phyloP scores from a whole-genome alignment of 2,329 filamentous ascomycete genomes.

The Aspergillus sp. region DNA sequence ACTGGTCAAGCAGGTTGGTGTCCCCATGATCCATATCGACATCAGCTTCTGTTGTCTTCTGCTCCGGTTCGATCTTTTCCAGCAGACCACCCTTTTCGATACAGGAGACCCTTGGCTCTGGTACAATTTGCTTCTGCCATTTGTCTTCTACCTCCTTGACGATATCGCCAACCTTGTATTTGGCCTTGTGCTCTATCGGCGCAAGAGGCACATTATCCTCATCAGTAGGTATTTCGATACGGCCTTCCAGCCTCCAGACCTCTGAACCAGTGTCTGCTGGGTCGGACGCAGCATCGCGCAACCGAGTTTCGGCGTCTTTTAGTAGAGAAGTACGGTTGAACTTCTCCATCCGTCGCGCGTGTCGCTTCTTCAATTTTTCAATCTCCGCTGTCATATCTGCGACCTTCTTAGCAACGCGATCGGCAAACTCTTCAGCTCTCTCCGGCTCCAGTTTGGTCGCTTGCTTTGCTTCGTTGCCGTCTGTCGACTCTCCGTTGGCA shows the following conservation, averaged over 20 bases:
- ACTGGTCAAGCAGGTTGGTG: constrained; percentile 35
- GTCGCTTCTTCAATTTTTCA: constrained; percentile 76
- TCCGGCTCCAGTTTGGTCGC: constrained; percentile 68
- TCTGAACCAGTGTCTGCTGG: constrained; percentile 57
- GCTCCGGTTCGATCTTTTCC: constrained; percentile 49
- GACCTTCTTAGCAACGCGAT: constrained; percentile 71
- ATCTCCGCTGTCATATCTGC: constrained; percentile 76
- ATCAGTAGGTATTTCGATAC: constrained; percentile 32
- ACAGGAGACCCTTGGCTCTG: constrained; percentile 65
- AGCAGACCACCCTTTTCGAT: constrained; percentile 76
- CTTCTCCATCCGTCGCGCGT: constrained; percentile 72
- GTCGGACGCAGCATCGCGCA: constrained; percentile 65
- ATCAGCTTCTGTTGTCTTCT: constrained; percentile 26
- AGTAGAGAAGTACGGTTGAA: constrained; percentile 71
- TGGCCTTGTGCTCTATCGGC: constrained; percentile 44
- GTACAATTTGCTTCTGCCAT: constrained; percentile 65
- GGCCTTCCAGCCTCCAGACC: constrained; percentile 64
- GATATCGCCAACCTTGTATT: constrained; percentile 64
- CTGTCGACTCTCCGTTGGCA: constrained; percentile 29
- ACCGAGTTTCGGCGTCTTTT: constrained; percentile 71
- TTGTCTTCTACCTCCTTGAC: constrained; percentile 71
- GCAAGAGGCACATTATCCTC: constrained; percentile 36
- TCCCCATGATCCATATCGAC: constrained; percentile 36
- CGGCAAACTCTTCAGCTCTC: constrained; percentile 81
- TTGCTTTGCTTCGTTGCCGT: constrained; percentile 30